Conservation (phyloP, 106 monocot species). For the Agapanthus africanus region DNA sequence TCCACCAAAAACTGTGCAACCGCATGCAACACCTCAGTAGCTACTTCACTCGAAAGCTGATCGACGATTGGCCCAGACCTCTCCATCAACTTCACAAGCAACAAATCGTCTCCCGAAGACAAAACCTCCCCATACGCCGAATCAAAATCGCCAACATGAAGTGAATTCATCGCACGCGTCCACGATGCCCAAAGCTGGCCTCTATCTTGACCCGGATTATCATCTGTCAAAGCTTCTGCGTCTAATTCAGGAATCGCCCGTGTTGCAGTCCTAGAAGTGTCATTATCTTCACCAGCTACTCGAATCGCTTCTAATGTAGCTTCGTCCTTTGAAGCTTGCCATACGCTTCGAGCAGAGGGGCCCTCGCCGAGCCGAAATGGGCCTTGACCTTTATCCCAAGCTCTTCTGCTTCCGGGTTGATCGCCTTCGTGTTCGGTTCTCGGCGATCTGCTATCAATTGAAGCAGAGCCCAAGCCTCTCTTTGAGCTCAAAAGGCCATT, state of each 20-base stretch:
- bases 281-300: slow-evolving; percentile 91
- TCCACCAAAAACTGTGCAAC: slow-evolving; percentile 69
- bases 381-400: slow-evolving; percentile 81
- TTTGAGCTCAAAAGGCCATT: slow-evolving; percentile 31
- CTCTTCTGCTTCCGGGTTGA: slow-evolving; percentile 49
- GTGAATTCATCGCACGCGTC: slow-evolving; percentile 86
- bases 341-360: slow-evolving; percentile 97
- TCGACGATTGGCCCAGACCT: slow-evolving; percentile 76
- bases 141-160: slow-evolving; percentile 80
- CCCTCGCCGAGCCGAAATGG: slow-evolving; percentile 92
- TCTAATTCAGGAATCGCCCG: slow-evolving; percentile 49
- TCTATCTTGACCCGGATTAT: slow-evolving; percentile 38
- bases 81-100: slow-evolving; percentile 93
- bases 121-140: slow-evolving; percentile 81
- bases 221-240: slow-evolving; percentile 51
- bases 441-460: slow-evolving; percentile 36
- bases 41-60: slow-evolving; percentile 67
- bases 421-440: slow-evolving; percentile 46
- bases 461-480: slow-evolving; percentile 41
- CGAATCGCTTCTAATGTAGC: slow-evolving; percentile 96
- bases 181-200: slow-evolving; percentile 67
- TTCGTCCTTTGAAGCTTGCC: slow-evolving; percentile 99
- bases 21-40: slow-evolving; percentile 56
- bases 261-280: slow-evolving; percentile 26
- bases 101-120: slow-evolving; percentile 58